phyloP scores from a whole-genome alignment of 306 rosid species.

The Ceratonia siliqua region DNA sequence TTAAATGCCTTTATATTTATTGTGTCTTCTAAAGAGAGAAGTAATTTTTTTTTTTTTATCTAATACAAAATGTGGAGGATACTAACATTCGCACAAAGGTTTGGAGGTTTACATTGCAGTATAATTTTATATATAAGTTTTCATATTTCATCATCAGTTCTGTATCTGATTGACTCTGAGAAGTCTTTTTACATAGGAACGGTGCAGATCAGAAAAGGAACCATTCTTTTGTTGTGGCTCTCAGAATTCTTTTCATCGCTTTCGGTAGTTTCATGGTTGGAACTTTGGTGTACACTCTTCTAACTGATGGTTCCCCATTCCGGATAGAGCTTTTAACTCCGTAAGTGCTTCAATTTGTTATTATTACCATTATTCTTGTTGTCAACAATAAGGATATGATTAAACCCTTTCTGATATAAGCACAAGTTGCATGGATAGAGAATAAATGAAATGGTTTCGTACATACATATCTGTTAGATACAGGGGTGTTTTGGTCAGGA shows the following conservation, averaged over 20 bases:
- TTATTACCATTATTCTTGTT: conserved; percentile 15
- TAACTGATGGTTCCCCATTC: conserved; percentile 80
- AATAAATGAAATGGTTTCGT: background rate
- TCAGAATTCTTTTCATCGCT: conserved; percentile 56
- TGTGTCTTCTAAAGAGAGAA: no score
- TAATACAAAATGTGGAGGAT: no score
- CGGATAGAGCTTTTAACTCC: conserved; percentile 76
- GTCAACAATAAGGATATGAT: conserved; percentile 1
- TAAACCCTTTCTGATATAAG: conserved; percentile 14
- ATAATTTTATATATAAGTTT: conserved; percentile 21
- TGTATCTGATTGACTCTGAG: conserved; percentile 15
- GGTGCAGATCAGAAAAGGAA: conserved; percentile 37
- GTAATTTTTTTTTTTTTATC: no score
- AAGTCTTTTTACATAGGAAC: conserved; percentile 42
- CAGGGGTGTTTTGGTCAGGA: no score
- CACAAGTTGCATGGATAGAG: conserved; percentile 12
- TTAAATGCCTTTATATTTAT: no score
- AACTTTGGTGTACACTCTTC: conserved; percentile 63
- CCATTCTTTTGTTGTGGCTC: conserved; percentile 40
- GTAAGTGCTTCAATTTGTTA: conserved; percentile 51
- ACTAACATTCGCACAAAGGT: no score
- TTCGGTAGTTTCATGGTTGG: conserved; percentile 73
- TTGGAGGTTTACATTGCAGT: background rate
- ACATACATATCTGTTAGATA: no score
- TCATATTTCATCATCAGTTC: background rate